Base-by-base conservation (phyloP, 495 filamentous ascomycete genomes). In the Barbatosphaeria neglecta region DNA sequence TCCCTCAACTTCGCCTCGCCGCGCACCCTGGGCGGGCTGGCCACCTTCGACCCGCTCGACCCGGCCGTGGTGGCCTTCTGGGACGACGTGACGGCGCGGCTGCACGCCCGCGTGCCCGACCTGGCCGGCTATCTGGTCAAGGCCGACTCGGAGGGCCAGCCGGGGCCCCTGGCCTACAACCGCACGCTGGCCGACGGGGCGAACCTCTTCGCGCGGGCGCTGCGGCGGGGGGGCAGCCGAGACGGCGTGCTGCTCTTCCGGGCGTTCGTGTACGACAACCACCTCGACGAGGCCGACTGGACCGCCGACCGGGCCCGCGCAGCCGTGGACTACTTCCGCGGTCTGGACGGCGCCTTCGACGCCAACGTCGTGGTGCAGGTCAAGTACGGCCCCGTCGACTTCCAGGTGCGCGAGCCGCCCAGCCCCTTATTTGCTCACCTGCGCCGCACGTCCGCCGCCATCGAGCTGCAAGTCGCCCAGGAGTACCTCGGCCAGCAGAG, bases 311-410 rank as follows among this genome's bases (percentile, higher is more conserved):
- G 83, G 3, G 83, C 82, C 6, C 83, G 83, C 39, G 82, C 80
- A 0, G 80, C 80, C 1, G 78, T 81, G 4, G 59, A 87, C 1
- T 86, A 72, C 56, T 87, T 87, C 63, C 68, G 78, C 33, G 60
- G 64, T 0, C 67, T 86, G 9, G 83, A 87, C 58, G 75, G 67
- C 13, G 52, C 80, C 51, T 85, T 87, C 40, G 76, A 80, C 20
- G 75, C 81, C 45, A 87, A 86, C 51, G 80, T 85, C 0, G 69
- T 84, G 0, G 65, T 86, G 6, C 83, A 87, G 50, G 80, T 86
- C 58, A 87, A 87, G 62, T 82, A 77, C 48, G 83, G 83, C 0
- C 81, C 82, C 0, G 85, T 86, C 52, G 83, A 87, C 58, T 87
- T 87, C 64, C 83, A 87, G 55, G 78, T 84, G 20, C 78, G 82